Evolutionary conservation across 768 basidiomycete species (phyloP), one percentile per base, ranked within the genome.

Genomic region (Trametes cingulata): DNA sequence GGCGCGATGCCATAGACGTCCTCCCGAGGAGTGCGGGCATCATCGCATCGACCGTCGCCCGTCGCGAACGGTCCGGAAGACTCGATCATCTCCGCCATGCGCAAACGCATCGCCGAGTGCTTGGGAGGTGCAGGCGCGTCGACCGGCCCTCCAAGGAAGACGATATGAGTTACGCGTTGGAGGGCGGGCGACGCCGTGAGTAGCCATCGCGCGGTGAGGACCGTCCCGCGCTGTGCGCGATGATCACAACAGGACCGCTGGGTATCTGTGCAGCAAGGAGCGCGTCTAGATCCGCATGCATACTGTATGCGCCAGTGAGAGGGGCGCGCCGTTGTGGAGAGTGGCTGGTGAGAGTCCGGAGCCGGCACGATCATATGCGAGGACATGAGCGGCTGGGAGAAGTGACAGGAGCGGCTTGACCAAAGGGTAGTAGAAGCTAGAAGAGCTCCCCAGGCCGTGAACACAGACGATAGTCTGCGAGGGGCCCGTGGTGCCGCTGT

Each of bases 151-250:
- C 57, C 49, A 17, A 42, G 3, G 42, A 35, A 51, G 48, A 58
- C 20, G 17, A 50, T 20, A 17, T 51, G 49, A 24, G 56, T 39
- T 40, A 58, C 48, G 19, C 41, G 48, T 13, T 27, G 13, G 49
- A 42, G 52, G 27, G 41, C 40, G 25, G 43, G 14, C 20, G 46
- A 53, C 19, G 45, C 13, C 6, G 45, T 33, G 29, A 33, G 14
- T 3, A 48, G 45, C 45, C 52, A 60, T n/a, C 58, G 43, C 10
- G 52, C 12, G 6, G 43, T 20, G 22, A 53, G 15, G 17, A 60
- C 17, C 17, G 52, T 56, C 60, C 50, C 9, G 45, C 55, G 43
- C 49, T 56, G 24, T 56, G 49, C 8, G 50, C 55, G 19, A 56
- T 22, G 55, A 61, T 12, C 37, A 56, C 29, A 14, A 54, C 36